Conservation (phyloP, 1,284 basidiomycete genomes). For the Anthracocystis panici-leucophaei region DNA sequence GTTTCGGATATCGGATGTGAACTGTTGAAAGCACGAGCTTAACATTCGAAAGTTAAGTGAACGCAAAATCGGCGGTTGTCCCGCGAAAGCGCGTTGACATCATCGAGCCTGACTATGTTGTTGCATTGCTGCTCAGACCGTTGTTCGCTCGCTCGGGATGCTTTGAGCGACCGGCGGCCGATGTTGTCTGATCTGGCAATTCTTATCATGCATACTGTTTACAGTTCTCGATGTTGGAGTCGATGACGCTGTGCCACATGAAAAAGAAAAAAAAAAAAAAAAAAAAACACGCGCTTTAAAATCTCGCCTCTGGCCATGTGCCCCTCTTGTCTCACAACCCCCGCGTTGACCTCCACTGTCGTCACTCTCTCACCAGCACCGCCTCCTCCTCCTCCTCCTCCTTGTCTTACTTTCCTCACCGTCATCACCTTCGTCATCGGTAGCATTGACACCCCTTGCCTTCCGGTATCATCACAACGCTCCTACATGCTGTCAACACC, state of each 20-base stretch:
- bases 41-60: background rate
- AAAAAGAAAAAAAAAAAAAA: too few relatives aligned
- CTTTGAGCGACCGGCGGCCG: conserved; percentile 6
- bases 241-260: conserved; percentile 7
- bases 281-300: too few relatives aligned
- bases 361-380: too few relatives aligned
- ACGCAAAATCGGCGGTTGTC: too few relatives aligned
- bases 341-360: background rate
- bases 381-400: too few relatives aligned
- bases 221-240: background rate
- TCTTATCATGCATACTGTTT: background rate
- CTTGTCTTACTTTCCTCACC: background rate
- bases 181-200: background rate
- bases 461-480: background rate
- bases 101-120: background rate
- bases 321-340: background rate
- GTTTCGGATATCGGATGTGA: conserved; percentile 5
- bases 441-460: background rate
- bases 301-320: background rate
- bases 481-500: background rate
- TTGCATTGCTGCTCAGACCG: background rate
- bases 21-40: background rate
- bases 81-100: conserved; percentile 11
- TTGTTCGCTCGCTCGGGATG: background rate
- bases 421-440: background rate